Evolutionary conservation across 2,329 filamentous ascomycete species (phyloP), one percentile per base, ranked within the genome.

Genomic region (Sporothrix brunneoviolacea): DNA sequence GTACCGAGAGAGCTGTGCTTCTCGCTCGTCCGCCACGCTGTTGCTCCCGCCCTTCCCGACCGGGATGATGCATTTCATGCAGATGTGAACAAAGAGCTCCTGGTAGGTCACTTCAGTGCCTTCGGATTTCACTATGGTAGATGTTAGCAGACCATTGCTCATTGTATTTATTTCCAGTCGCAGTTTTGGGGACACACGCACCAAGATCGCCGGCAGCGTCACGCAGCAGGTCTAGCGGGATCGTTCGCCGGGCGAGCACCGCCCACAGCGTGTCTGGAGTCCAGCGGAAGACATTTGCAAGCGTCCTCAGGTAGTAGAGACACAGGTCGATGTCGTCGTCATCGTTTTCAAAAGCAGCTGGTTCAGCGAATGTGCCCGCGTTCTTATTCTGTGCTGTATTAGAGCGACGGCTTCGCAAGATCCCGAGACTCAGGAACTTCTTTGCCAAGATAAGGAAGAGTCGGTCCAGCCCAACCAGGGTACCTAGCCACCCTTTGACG

Each of bases 401-500:
- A 7, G 24, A 9, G 12, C 16, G 64, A 47, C 67, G 16, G 33
- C 32, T 18, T 4, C 53, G 47, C 18, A 84, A 65, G 56, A 84
- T 83, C 4, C 68, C 64, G 32, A 85, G 70, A 15, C 73, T 68
- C 1, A 75, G 68, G 33, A 85, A 70, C 55, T 82, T 84, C 4
- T 71, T 68, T 2, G 81, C 71, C 52, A 86, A 77, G 1, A 84
- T 66, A 37, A 77, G 66, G 55, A 86, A 83, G 0, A 86, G 66
- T 54, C 79, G 80, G 56, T 85, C 80, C 55, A 83, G 75, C 3
- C 80, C 79, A 51, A 80, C 66, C 59, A 82, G 73, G 50, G 65
- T 83, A 58, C 86, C 84, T 4, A 97, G 73, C 91, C 91, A 96
- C 43, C 79, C 82, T 59, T 84, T 85, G 35, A 88, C 81, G 22